phyloP scores from a whole-genome alignment of 805 yeast species.

The Metschnikowia lochheadii region DNA sequence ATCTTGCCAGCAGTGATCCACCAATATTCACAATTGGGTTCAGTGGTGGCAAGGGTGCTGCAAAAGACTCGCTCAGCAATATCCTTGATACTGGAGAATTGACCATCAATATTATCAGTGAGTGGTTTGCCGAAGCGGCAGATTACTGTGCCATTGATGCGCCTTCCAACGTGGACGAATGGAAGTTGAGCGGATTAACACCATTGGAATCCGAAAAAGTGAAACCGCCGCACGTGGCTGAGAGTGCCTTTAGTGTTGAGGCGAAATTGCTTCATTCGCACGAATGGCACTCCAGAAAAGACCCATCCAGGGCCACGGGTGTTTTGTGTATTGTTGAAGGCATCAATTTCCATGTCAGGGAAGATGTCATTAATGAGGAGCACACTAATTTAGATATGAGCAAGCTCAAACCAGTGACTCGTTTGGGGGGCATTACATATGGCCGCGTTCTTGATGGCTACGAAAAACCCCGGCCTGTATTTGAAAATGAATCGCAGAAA shows the following conservation, averaged over 20 bases:
- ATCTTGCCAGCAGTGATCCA: slow-evolving; percentile 48
- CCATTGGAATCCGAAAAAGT: slow-evolving; percentile 43
- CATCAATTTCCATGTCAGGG: slow-evolving; percentile 52
- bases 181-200: slow-evolving; percentile 52
- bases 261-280: slow-evolving; percentile 44
- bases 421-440: slow-evolving; percentile 49
- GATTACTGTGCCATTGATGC: slow-evolving; percentile 45
- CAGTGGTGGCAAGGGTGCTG: slow-evolving; percentile 30
- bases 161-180: slow-evolving; percentile 51
- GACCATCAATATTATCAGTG: slow-evolving; percentile 54
- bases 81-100: slow-evolving; percentile 49
- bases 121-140: slow-evolving; percentile 65
- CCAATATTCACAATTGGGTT: slow-evolving; percentile 54
- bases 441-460: slow-evolving; percentile 42
- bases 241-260: slow-evolving; percentile 57
- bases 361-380: slow-evolving; percentile 46
- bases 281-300: slow-evolving; percentile 40
- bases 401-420: slow-evolving; percentile 50
- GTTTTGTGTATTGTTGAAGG: slow-evolving; percentile 49
- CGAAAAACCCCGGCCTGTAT: slow-evolving; percentile 45
- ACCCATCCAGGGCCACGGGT: slow-evolving; percentile 34
- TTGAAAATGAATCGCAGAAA: slow-evolving; percentile 12
- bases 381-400: slow-evolving; percentile 37
- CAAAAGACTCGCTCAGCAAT: slow-evolving; percentile 51
- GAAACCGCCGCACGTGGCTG: slow-evolving; percentile 55